These are phyloP conservation scores for Trifolium fragiferum DNA, from an alignment of 306 rosid species.

Conservation along the genomic window DNA sequence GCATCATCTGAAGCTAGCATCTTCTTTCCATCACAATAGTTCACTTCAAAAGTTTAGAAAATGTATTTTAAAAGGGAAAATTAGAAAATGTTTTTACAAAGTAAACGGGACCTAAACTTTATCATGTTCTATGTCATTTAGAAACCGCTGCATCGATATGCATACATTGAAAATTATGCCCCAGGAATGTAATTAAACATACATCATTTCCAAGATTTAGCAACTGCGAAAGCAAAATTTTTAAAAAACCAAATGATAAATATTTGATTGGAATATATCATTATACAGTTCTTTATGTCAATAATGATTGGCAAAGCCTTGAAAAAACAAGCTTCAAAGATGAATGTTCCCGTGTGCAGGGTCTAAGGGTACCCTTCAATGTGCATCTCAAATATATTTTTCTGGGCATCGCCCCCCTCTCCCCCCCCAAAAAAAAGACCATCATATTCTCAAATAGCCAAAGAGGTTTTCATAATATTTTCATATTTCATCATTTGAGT, in stretches of 20 bases:
- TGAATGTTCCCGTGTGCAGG: background rate
- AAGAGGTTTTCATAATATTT: conserved; percentile 4
- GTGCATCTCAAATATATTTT: background rate
- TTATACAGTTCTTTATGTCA: background rate
- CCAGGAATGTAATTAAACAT: background rate
- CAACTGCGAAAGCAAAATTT: background rate
- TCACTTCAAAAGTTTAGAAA: no score
- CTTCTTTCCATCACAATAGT: no score
- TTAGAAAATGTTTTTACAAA: no score
- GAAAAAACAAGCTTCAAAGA: conserved; percentile 1
- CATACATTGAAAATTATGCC: conserved; percentile 25
- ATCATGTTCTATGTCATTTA: background rate
- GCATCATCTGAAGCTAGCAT: no score
- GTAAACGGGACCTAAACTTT: background rate
- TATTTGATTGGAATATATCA: conserved; percentile 1
- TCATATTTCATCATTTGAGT: conserved; percentile 32
- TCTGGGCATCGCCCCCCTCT: no score
- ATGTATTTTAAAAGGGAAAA: no score
- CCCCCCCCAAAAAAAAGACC: background rate
- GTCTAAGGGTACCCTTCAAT: background rate
- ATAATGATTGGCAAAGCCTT: background rate
- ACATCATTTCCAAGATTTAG: background rate
- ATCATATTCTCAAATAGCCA: conserved; percentile 15
- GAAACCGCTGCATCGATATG: background rate
- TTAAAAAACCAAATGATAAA: background rate